Base-by-base conservation (phyloP, 148 eudicot species). In the Rhododendron williamsianum region DNA sequence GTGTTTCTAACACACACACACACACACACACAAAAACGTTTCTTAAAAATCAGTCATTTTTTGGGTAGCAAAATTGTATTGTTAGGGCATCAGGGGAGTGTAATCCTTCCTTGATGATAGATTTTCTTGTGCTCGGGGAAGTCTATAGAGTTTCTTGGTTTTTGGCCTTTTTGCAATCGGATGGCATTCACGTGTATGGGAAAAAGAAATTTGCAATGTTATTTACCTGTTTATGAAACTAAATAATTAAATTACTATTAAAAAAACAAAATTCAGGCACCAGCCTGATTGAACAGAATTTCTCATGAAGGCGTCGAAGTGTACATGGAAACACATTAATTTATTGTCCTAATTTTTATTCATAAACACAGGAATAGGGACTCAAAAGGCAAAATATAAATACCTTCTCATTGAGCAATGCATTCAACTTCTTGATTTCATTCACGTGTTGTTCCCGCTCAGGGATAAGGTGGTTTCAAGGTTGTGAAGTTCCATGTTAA, bases 401-500 rank as follows among this genome's bases (percentile, higher is more conserved):
- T 91, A 97, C 98, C 98, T 93, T 97, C 81, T 95, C 99, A 86
- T 87, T 91, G 33, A 97, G 92, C 87, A 92, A 79, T 76, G 93
- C 91, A 46, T 94, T 95, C 90, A 97, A 88, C 84, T 91, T 94
- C 94, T 95, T 95, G 81, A 94, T 84, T 90, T 97, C 99, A 85
- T 87, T 87, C 56, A 95, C 89, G 73, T 97, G 96, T 51, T 90
- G 86, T 83, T 92, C 97, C 87, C 98, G 91, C 85, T 94, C 98
- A 88, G 87, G 71, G 98, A 91, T 85, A 97, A 92, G 81, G 98
- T 93, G 56, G 91, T 90, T 91, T 97, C 99, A 76, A 97, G 87
- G 86, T 87, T 94, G 88, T 95, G 98, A 88, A 97, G 99, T 86
- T 97, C 99, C 93, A 88, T 91, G 86, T 95, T 94, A 74, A 97